These are phyloP conservation scores for Phaffomyces thermotolerans DNA, from an alignment of 805 yeast species.

Conservation along the genomic window DNA sequence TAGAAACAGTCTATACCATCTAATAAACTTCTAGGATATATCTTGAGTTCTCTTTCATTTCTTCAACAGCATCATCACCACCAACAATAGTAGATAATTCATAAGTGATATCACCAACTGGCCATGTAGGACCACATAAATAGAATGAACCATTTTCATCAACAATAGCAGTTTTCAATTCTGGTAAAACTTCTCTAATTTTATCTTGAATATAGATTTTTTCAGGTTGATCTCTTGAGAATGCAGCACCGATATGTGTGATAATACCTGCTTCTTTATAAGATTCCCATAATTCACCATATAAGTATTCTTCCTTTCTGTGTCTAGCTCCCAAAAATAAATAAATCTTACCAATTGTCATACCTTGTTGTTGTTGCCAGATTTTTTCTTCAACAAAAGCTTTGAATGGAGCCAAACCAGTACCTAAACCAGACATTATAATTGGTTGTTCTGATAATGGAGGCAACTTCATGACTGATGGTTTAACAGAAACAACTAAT, in stretches of 20 bases:
- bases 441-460: slow-evolving; percentile 82
- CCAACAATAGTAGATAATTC: slow-evolving; percentile 84
- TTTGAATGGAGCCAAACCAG: slow-evolving; percentile 97
- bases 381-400: slow-evolving; percentile 93
- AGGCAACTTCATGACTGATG: slow-evolving; percentile 95
- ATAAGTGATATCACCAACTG: slow-evolving; percentile 91
- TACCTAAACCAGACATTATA: slow-evolving; percentile 95
- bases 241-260: slow-evolving; percentile 95
- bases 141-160: slow-evolving; percentile 82
- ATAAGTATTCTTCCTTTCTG: slow-evolving; percentile 87
- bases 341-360: slow-evolving; percentile 82
- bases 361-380: slow-evolving; percentile 87
- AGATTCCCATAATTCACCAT: slow-evolving; percentile 97
- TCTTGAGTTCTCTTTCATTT: slow-evolving; percentile 86
- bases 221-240: slow-evolving; percentile 93
- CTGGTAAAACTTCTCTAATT: slow-evolving; percentile 68
- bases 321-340: slow-evolving; percentile 92
- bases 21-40: slow-evolving; percentile 91
- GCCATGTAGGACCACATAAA: slow-evolving; percentile 99
- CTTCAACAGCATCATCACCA: slow-evolving; percentile 76
- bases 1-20: slow-evolving; percentile 1
- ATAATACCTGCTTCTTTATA: slow-evolving; percentile 85
- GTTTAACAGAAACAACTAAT: slow-evolving; percentile 89
- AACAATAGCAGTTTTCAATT: slow-evolving; percentile 73
- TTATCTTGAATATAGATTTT: slow-evolving; percentile 94